Evolutionary conservation across 495 filamentous ascomycete species (phyloP), one percentile per base, ranked within the genome.

Genomic region (Amorphotheca resinae): DNA sequence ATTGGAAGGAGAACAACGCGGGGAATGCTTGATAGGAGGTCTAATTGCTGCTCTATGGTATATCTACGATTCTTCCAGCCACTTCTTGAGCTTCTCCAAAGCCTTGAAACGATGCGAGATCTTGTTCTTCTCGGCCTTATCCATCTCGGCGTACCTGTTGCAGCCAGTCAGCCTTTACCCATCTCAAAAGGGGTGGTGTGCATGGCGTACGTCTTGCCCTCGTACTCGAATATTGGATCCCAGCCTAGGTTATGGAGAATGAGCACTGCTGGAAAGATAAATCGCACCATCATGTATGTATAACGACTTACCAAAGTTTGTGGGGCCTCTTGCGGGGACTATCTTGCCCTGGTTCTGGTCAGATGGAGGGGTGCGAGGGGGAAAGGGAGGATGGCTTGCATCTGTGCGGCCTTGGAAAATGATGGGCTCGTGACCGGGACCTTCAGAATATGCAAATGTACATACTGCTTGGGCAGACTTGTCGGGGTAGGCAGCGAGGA

Each of bases 211-310:
- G 91, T 98, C 63, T 86, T 64, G 36, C 88, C 89, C 50, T 89
- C 74, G 53, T 91, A 88, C 64, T 99, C 91, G 53, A 99, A 99
- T 37, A 93, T 82, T 0, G 93, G 76, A 58, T 99, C 91, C 91
- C 93, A 96, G 9, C 87, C 87, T 87, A 32, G 45, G 6, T 35
- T 9, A 32, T 22, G 3, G 16, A 32, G 12, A 2, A 38, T 30
- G n/a, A 21, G 1, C n/a, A n/a, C n/a, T n/a, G n/a, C n/a, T n/a
- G n/a, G n/a, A n/a, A n/a, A n/a, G n/a, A n/a, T n/a, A 23, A 15
- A 14, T 18, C 23, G 18, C 3, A 12, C 15, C 26, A 36, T 14
- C 14, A n/a, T n/a, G n/a, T n/a, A n/a, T n/a, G n/a, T n/a, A 22
- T 7, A 36, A 6, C 18, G 34, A 5, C 11, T 51, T 69, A 87